Percentiles rank a stretch among this genome's conserved stretches.
These are phyloP conservation scores for Leishmania tropica DNA, from an alignment of 208 protist genomes.

Conservation along the genomic window DNA sequence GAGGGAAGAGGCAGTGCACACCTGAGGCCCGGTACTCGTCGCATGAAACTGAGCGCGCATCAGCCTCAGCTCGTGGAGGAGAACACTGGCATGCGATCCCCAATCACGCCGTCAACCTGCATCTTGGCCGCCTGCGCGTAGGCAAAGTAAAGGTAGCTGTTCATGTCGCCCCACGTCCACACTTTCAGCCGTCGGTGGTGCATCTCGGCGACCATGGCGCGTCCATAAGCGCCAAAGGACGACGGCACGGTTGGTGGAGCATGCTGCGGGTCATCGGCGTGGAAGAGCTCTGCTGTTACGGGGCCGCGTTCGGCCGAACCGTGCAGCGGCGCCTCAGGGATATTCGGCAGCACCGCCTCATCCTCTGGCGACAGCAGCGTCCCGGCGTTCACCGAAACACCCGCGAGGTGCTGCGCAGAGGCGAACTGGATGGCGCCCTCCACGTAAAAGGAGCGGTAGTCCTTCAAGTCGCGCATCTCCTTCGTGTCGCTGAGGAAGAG, in stretches of 20 bases:
- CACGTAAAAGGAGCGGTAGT: slow-evolving; percentile 78
- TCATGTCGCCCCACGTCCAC: slow-evolving; percentile 78
- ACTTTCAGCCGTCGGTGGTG: slow-evolving; percentile 58
- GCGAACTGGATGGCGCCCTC: slow-evolving; percentile 81
- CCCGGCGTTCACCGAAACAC: slow-evolving; percentile 67
- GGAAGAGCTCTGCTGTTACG: slow-evolving; percentile 29
- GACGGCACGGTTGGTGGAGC: slow-evolving; percentile 19
- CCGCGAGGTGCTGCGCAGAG: slow-evolving; percentile 58
- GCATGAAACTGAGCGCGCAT: background rate
- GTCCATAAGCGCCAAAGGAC: slow-evolving; percentile 48
- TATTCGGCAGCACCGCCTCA: slow-evolving; percentile 17
- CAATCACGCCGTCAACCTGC: slow-evolving; percentile 75
- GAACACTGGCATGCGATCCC: slow-evolving; percentile 64
- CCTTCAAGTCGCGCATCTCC: slow-evolving; percentile 72
- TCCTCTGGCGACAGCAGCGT: slow-evolving; percentile 47
- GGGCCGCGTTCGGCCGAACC: slow-evolving; percentile 24
- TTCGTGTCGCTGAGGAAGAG: slow-evolving; percentile 78
- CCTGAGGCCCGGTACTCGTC: background rate
- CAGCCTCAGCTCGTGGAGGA: background rate
- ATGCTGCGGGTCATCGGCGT: slow-evolving; percentile 18
- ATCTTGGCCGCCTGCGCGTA: slow-evolving; percentile 57
- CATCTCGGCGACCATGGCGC: slow-evolving; percentile 46
- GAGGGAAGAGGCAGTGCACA: slow-evolving; percentile 7
- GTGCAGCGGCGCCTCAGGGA: slow-evolving; percentile 21
- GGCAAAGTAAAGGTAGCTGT: slow-evolving; percentile 61